These are phyloP conservation scores for Arctostaphylos glauca DNA, from an alignment of 148 eudicot species.

Conservation along the genomic window DNA sequence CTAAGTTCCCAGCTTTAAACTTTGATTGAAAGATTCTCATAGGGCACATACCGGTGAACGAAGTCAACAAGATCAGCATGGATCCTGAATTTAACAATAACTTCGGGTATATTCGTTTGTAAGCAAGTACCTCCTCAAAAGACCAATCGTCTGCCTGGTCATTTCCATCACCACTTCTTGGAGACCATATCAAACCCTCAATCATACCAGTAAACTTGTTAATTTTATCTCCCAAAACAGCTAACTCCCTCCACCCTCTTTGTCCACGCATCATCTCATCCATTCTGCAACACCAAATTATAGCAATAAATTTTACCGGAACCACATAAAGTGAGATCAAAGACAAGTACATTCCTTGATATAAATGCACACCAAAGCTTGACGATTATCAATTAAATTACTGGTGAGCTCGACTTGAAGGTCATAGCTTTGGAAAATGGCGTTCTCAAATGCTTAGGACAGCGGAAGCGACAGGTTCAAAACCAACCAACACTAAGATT, in stretches of 20 bases:
- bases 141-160: conserved; percentile 85
- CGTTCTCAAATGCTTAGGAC: neutral
- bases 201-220: conserved; percentile 95
- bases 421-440: neutral
- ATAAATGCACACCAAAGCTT: neutral
- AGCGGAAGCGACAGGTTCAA: neutral
- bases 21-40: neutral
- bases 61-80: neutral
- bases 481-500: neutral
- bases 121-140: conserved; percentile 66
- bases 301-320: neutral
- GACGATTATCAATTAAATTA: neutral
- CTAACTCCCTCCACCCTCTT: conserved; percentile 98
- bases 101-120: neutral
- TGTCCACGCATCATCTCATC: conserved; percentile 99
- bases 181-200: conserved; percentile 98
- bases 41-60: conserved; percentile 5
- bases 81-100: neutral
- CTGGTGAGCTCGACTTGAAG: neutral
- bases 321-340: neutral
- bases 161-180: conserved; percentile 66
- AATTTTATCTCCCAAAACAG: conserved; percentile 86
- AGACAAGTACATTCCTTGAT: neutral
- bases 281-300: conserved; percentile 63
- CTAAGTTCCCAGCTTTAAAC: neutral